Evolutionary conservation across 2,329 filamentous ascomycete species (phyloP), one percentile per base, ranked within the genome.

Genomic region (Nothophoma quercina): DNA sequence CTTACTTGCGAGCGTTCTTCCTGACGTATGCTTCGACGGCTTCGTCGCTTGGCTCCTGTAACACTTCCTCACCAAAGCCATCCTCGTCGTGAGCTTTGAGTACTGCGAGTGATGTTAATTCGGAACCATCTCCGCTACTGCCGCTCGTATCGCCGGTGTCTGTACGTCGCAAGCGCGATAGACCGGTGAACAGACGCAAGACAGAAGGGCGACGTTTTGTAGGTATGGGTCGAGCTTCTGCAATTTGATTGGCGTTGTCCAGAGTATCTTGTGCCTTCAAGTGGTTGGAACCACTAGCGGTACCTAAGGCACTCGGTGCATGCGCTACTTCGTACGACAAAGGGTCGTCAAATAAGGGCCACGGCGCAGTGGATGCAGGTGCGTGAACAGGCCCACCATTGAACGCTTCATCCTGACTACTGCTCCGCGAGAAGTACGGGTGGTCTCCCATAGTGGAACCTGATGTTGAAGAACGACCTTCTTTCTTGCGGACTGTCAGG

Each of bases 401-500:
- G 12, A 16, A 25, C 22, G 34, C 33, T 28, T 58, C 45, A 22
- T 61, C 56, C 9, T 58, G 50, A 28, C 56, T 63, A 35, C 40
- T 45, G 40, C 56, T 52, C 38, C 58, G 56, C 19, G 58, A 58
- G n/a, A 30, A 51, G 18, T 46, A 34, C 55, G 55, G 61, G 2
- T 28, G 41, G 19, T 62, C 52, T 28, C 56, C 57, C 30, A 60
- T 56, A 22, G 59, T 67, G 16, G 68, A 68, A 15, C 44, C 60
- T 19, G 69, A 70, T 8, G 65, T 48, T 10, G 68, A 68, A 7
- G 69, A 71, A 33, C 58, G 62, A 29, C 64, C 70, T 41, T 63
- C 62, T 35, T 68, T 68, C 49, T 72, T 73, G 29, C 67, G 69
- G 50, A 73, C 58, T 10, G 56, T 66, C 54, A 70, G 60, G 66